Evolutionary conservation across 345 rosid species (phyloP).

Genomic region (Eucalyptus erythrocorys): DNA sequence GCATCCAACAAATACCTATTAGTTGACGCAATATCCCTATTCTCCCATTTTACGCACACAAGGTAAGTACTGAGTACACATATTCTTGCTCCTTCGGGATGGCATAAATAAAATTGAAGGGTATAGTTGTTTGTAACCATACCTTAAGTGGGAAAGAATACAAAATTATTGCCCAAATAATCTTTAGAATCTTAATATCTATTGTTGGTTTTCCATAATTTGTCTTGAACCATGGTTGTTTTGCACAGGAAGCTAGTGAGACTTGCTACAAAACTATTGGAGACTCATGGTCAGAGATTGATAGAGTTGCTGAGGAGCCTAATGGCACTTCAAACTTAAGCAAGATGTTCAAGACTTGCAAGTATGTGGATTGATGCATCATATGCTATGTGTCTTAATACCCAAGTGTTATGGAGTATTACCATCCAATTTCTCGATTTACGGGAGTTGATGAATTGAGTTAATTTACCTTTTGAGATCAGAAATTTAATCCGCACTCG

Average conservation of each 20-base stretch:
- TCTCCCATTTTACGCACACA: background rate
- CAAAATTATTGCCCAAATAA: background rate
- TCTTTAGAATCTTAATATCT: background rate
- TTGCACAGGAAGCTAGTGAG: conserved; percentile 35
- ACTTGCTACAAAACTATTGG: conserved; percentile 41
- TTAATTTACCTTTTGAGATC: background rate
- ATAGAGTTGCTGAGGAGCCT: conserved; percentile 30
- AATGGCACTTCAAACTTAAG: conserved; percentile 42
- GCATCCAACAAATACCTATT: background rate
- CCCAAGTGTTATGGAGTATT: background rate
- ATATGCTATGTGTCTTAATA: background rate
- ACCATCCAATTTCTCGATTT: background rate
- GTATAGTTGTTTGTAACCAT: background rate
- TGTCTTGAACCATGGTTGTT: background rate
- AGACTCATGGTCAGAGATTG: conserved; percentile 56
- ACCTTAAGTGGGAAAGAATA: background rate
- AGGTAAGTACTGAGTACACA: background rate
- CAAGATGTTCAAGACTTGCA: conserved; percentile 57
- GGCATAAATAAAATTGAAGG: background rate
- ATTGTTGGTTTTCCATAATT: background rate
- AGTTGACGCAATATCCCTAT: background rate
- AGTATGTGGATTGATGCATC: background rate
- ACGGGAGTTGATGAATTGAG: background rate
- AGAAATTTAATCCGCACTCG: background rate
- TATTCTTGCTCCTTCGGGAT: background rate